phyloP scores from a whole-genome alignment of 2,329 filamentous ascomycete genomes.

The Sporothrix brunneoviolacea region DNA sequence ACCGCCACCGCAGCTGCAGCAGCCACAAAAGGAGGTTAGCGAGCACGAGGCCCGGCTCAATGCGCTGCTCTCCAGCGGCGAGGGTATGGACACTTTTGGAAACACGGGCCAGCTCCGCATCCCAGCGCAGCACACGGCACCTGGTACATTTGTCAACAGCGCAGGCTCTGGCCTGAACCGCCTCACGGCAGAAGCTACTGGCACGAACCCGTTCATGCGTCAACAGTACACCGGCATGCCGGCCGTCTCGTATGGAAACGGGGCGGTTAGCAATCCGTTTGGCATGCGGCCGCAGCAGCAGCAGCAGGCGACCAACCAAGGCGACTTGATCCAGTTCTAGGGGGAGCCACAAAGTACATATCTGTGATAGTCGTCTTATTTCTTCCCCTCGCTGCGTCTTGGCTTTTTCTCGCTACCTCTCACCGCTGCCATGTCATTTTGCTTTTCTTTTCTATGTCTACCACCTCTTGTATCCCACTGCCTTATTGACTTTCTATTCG shows the following conservation, averaged over 20 bases:
- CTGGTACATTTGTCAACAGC: conserved; percentile 93
- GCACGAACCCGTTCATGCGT: conserved; percentile 75
- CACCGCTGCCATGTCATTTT: background rate
- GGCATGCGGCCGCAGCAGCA: conserved; percentile 48
- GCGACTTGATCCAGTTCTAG: conserved; percentile 58
- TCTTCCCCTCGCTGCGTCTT: background rate
- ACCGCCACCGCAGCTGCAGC: conserved; percentile 33
- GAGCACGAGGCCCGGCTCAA: conserved; percentile 74
- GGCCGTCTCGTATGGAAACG: conserved; percentile 49
- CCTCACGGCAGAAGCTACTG: conserved; percentile 64
- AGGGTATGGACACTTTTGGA: conserved; percentile 94
- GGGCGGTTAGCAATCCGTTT: conserved; percentile 52
- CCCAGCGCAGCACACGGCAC: conserved; percentile 91
- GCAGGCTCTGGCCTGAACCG: conserved; percentile 73
- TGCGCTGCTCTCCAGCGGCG: conserved; percentile 73
- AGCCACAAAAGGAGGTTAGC: conserved; percentile 49
- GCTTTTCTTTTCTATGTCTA: background rate
- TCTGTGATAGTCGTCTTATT: too few relatives aligned
- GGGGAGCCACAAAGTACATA: background rate
- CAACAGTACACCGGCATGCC: conserved; percentile 78
- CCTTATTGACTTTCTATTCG: background rate
- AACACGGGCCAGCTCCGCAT: conserved; percentile 96
- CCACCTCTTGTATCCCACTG: background rate
- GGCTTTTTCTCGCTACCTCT: background rate
- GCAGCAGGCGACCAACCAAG: conserved; percentile 35